Conservation (phyloP, 75 land plant species). For the Pinus taeda region DNA sequence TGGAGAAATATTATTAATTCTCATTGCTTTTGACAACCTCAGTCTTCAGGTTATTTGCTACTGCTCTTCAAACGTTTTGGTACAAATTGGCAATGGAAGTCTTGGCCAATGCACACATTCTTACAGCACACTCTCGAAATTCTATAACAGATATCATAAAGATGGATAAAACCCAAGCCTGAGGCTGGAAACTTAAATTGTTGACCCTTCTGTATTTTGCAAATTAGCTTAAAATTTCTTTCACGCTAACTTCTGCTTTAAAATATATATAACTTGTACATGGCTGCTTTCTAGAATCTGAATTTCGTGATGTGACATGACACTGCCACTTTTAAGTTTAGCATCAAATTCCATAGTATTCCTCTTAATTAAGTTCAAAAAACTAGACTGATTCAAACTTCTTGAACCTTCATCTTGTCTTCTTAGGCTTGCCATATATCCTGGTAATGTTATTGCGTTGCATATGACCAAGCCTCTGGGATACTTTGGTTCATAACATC, state of each 20-base stretch:
- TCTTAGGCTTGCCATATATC: too few relatives aligned
- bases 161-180: background rate
- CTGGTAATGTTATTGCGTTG: too few relatives aligned
- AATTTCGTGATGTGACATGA: too few relatives aligned
- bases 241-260: background rate
- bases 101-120: background rate
- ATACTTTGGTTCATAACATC: too few relatives aligned
- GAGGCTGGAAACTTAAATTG: background rate
- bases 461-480: too few relatives aligned
- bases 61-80: background rate
- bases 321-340: too few relatives aligned
- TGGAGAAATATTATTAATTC: background rate
- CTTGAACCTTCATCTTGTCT: too few relatives aligned
- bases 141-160: background rate
- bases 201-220: background rate
- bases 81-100: background rate
- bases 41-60: slow-evolving; percentile 64
- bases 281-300: background rate
- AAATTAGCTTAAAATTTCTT: background rate
- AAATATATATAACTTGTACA: background rate
- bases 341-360: too few relatives aligned
- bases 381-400: too few relatives aligned
- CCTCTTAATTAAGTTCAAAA: too few relatives aligned
- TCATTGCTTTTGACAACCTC: slow-evolving; percentile 34
- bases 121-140: background rate